phyloP scores from a whole-genome alignment of 495 filamentous ascomycete genomes.

The Hyaloscypha variabilis region DNA sequence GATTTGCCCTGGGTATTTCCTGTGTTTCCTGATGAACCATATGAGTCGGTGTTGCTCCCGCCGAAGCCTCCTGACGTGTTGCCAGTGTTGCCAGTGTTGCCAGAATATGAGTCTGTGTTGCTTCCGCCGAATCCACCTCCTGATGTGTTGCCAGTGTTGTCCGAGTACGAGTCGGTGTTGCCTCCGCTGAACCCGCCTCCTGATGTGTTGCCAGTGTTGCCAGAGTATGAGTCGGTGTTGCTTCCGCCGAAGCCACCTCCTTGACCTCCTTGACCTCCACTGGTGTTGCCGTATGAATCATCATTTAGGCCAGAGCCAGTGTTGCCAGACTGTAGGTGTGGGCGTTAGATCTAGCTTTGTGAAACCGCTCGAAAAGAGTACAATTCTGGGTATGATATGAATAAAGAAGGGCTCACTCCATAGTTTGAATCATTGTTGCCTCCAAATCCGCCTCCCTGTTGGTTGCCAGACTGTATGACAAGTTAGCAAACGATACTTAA shows the following conservation, averaged over 20 bases:
- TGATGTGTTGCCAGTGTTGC: slow-evolving; percentile 11
- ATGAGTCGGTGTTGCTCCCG: slow-evolving; percentile 22
- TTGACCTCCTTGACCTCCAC: neutral
- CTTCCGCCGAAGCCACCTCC: no score
- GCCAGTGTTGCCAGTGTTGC: slow-evolving; percentile 23
- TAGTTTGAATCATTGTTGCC: slow-evolving; percentile 17
- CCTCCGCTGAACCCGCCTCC: slow-evolving; percentile 3
- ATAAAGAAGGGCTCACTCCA: slow-evolving; percentile 11
- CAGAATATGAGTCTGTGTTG: slow-evolving; percentile 14
- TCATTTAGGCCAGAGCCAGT: neutral
- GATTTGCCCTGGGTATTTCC: neutral
- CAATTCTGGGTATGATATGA: neutral
- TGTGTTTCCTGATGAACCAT: slow-evolving; percentile 16
- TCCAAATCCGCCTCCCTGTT: slow-evolving; percentile 5
- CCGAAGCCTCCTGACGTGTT: slow-evolving; percentile 28
- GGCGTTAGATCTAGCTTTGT: neutral
- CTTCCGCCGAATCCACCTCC: slow-evolving; percentile 3
- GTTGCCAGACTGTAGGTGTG: neutral
- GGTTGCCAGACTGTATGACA: slow-evolving; percentile 6
- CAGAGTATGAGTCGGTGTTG: slow-evolving; percentile 14
- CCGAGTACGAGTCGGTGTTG: slow-evolving; percentile 6
- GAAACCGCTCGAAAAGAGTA: neutral
- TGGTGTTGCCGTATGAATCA: no score
- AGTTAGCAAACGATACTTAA: neutral
- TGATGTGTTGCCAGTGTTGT: slow-evolving; percentile 10